phyloP scores from a whole-genome alignment of 768 basidiomycete species.

The Dioszegia hungarica region DNA sequence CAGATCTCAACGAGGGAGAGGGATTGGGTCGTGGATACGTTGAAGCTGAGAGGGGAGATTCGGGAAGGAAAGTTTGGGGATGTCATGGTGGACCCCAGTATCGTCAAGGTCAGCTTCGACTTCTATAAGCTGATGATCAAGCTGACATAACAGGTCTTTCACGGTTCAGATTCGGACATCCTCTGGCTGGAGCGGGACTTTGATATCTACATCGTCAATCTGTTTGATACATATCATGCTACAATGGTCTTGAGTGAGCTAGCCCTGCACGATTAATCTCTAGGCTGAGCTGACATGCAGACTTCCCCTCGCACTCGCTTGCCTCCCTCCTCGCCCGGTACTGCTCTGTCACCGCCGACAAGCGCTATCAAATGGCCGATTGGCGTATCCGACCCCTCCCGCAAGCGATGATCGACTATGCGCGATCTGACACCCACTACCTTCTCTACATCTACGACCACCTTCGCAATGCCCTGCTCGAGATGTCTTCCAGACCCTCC shows the following conservation, averaged over 20 bases:
- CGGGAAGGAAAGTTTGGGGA: constrained; percentile 63
- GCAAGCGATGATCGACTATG: constrained; percentile 82
- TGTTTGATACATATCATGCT: constrained; percentile 98
- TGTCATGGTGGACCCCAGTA: constrained; percentile 73
- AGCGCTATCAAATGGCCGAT: constrained; percentile 93
- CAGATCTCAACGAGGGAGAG: constrained; percentile 60
- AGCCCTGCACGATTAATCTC: not conserved
- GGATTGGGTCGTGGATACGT: constrained; percentile 82
- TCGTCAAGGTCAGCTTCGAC: constrained; percentile 68
- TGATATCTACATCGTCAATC: constrained; percentile 82
- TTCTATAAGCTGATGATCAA: not conserved
- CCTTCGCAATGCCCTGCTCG: constrained; percentile 76
- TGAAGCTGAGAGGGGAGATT: constrained; percentile 69
- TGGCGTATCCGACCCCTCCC: constrained; percentile 92
- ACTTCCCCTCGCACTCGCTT: constrained; percentile 76
- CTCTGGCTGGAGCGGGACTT: constrained; percentile 96
- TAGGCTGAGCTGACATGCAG: constrained; percentile 49
- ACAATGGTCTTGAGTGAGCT: constrained; percentile 72
- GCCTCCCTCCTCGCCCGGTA: constrained; percentile 80
- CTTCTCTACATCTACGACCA: constrained; percentile 87
- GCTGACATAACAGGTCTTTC: constrained; percentile 64
- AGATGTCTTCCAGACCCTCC: constrained; percentile 28
- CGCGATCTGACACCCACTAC: constrained; percentile 94
- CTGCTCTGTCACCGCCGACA: constrained; percentile 85
- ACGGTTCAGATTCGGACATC: constrained; percentile 90